These are phyloP conservation scores for Solanum tarijense DNA, from an alignment of 257 asterid genomes.

Conservation along the genomic window DNA sequence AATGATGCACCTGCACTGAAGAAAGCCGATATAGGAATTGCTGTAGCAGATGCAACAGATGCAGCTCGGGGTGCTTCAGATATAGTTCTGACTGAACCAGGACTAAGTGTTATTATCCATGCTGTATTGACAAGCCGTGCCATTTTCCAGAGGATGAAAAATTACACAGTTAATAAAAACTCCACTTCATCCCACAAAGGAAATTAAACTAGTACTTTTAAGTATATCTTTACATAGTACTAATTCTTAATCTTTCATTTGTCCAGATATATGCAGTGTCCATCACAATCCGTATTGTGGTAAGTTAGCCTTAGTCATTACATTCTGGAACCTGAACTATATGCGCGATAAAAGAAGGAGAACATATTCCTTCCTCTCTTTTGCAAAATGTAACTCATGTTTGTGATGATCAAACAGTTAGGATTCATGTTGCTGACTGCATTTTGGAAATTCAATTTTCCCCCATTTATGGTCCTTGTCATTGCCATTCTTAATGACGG, in stretches of 20 bases:
- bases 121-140: conserved; percentile 64
- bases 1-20: conserved; percentile 66
- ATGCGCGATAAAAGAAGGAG: background rate
- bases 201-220: background rate
- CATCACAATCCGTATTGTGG: conserved; percentile 69
- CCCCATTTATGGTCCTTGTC: conserved; percentile 70
- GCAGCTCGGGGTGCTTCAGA: conserved; percentile 66
- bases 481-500: conserved; percentile 69
- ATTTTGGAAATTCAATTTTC: conserved; percentile 55
- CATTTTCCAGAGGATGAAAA: conserved; percentile 65
- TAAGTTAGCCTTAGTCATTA: conserved; percentile 9
- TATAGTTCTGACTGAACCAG: conserved; percentile 61
- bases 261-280: conserved; percentile 67
- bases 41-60: conserved; percentile 63
- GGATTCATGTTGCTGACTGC: conserved; percentile 56
- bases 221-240: background rate
- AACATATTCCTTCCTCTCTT: background rate
- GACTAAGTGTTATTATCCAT: conserved; percentile 53
- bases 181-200: background rate
- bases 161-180: conserved; percentile 27
- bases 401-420: conserved; percentile 24
- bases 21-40: conserved; percentile 60
- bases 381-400: background rate
- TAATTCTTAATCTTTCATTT: background rate
- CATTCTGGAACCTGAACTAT: background rate